Base-by-base conservation (phyloP, 495 filamentous ascomycete genomes). In the Daldinia loculata region DNA sequence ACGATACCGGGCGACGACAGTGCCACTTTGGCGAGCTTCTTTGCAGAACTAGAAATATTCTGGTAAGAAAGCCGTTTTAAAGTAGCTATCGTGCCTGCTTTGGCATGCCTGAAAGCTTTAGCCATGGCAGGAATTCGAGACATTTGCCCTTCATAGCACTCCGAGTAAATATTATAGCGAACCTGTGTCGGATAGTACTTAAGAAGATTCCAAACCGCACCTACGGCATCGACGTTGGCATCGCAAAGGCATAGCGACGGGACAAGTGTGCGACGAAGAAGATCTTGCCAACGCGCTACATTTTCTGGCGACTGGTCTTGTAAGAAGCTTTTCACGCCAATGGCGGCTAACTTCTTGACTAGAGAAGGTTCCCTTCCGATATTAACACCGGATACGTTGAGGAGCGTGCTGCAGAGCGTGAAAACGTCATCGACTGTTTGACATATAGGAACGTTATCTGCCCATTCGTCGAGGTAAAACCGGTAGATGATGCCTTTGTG, bases 401-500 rank as follows among this genome's bases (percentile, higher is more conserved):
- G 82, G 27, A 99, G 84, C 0, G 94, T 93, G 50, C 89, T 88
- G 79, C 93, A 97, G 11, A 99, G 87, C 2, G 88, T 86, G 74
- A 98, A 95, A 3, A 99, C 84, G 74, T 99, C 95, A 70, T 97
- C 93, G 6, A 97, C 87, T 3, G 83, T 90, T 75, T 97, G 94
- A 74, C 95, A 98, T 9, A 97, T 80, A 2, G 96, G 96, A 30
- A 98, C 84, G 68, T 93, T 95, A 68, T 98, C 95, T 9, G 91
- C 85, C 96, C 96, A 99, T 61, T 98, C 94, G 64, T 98, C 95
- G 89, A 93, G 97, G 79, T 98, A 99, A 77, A 96, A 98, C 27
- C 91, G 86, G 75, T 97, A 97, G 53, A 89, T 87, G 4, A 84
- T 86, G 6, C 89, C 90, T 74, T 94, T 92, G 41, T 86, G 87